Percentiles rank a stretch among this genome's conserved stretches.
Conservation (phyloP, 108 stramenopile genomes). For the Pseudonitzschia multiseries region DNA sequence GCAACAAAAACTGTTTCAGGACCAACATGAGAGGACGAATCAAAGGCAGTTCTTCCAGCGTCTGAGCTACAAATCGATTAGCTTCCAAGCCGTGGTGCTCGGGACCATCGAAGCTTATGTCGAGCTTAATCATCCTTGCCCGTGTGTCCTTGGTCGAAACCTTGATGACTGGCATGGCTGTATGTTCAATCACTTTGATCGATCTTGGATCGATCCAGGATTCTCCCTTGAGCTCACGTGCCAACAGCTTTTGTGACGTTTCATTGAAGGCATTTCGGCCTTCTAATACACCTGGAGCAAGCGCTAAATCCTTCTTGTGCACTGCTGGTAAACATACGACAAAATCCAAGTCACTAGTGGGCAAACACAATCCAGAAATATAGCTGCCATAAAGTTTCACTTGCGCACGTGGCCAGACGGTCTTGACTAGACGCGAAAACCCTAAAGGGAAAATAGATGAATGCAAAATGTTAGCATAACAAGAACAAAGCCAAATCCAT, state of each 20-base stretch:
- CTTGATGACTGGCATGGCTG: constrained; percentile 82
- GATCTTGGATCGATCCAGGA: constrained; percentile 85
- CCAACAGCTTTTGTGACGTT: constrained; percentile 86
- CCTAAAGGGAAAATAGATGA: neutral
- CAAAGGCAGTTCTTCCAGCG: constrained; percentile 67
- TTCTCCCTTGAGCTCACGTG: constrained; percentile 86
- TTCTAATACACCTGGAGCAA: constrained; percentile 89
- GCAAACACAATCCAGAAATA: constrained; percentile 82
- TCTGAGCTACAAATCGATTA: constrained; percentile 58
- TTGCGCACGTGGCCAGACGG: constrained; percentile 83
- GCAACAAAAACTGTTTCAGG: constrained; percentile 86
- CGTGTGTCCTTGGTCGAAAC: constrained; percentile 83
- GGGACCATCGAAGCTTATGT: constrained; percentile 80
- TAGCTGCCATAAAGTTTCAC: constrained; percentile 87
- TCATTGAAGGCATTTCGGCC: constrained; percentile 95
- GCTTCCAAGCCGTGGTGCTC: constrained; percentile 84
- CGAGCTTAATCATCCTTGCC: constrained; percentile 65
- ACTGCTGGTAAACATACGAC: constrained; percentile 91
- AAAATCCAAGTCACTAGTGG: constrained; percentile 91
- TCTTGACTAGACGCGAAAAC: constrained; percentile 63
- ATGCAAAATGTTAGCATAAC: neutral
- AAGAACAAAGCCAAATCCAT: neutral
- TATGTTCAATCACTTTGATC: constrained; percentile 80
- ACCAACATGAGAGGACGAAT: constrained; percentile 75
- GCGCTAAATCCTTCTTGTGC: constrained; percentile 88